Base-by-base conservation (phyloP, 2,329 filamentous ascomycete genomes). In the Cordyceps tenuipes region DNA sequence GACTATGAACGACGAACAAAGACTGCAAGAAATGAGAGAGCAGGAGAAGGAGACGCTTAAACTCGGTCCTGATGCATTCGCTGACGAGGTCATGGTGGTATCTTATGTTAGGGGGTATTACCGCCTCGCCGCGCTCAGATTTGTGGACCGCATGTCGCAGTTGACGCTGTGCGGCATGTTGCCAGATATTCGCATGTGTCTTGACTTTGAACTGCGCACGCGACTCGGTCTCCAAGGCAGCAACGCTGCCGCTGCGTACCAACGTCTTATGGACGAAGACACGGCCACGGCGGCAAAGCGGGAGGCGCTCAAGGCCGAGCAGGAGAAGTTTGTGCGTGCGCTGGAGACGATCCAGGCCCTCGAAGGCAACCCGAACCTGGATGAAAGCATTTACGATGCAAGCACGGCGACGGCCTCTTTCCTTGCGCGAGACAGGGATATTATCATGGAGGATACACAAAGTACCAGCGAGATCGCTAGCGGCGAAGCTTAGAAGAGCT, bases 41-140 rank as follows among this genome's bases (percentile, higher is more conserved):
- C 73, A 80, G 8, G 70, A 72, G 23, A 64, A 68, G 7, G 76
- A 83, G 29, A 63, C 76, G 7, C 65, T 69, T 13, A 79, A 78
- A 29, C 73, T 90, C 12, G 79, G 79, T 0, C 69, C 74, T 0
- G 88, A 91, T 65, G 75, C 77, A 0, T 90, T 83, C 64, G 68
- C 76, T 1, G 71, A 73, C 0, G 87, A 90, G 67, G 70, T 91
- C 0, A 75, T 79, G 9, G 82, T 88, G 0, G 81, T 88, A 0
- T 78, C 84, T 0, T 83, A 84, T 4, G 79, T 89, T 49, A 76
- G 86, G 0, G 86, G 82, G 0, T 91, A 91, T 69, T 91, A 91
- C 67, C 77, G 82, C 51, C 80, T 87, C 5, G 87, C 88, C 0
- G 81, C 83, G 0, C 73, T 78, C 39, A 80, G 87, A 1, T 88